Conservation (phyloP, 2,329 filamentous ascomycete species). For the Aspergillus vadensis region DNA sequence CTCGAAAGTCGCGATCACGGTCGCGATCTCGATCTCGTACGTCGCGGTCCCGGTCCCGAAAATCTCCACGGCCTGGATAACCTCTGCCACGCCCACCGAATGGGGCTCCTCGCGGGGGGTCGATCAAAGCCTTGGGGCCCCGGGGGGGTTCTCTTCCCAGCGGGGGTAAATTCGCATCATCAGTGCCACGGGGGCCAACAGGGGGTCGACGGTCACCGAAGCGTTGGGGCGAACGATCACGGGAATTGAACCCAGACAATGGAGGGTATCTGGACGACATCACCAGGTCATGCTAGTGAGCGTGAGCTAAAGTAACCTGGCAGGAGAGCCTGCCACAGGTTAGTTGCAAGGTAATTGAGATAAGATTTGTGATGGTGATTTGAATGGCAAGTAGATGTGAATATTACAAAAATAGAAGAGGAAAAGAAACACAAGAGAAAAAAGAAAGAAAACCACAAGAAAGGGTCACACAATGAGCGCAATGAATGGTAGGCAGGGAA, state of each 20-base stretch:
- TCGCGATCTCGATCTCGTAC: slow-evolving; percentile 56
- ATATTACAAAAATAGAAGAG: slow-evolving; percentile 43
- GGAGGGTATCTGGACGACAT: slow-evolving; percentile 63
- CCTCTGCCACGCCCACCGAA: slow-evolving; percentile 49
- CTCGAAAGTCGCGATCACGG: slow-evolving; percentile 44
- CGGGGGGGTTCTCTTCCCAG: slow-evolving; percentile 72
- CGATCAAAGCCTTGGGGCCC: slow-evolving; percentile 76
- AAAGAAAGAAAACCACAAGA: background rate
- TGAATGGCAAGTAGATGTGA: background rate
- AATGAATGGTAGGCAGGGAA: background rate
- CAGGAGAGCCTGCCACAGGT: slow-evolving; percentile 23
- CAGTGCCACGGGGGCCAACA: slow-evolving; percentile 52
- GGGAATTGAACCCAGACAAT: slow-evolving; percentile 63
- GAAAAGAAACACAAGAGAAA: slow-evolving; percentile 1
- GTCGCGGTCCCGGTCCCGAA: slow-evolving; percentile 61
- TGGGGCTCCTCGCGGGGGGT: slow-evolving; percentile 60
- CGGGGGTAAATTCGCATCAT: slow-evolving; percentile 60
- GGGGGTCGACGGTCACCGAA: slow-evolving; percentile 71
- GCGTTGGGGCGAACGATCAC: slow-evolving; percentile 70
- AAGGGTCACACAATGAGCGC: too few species aligned
- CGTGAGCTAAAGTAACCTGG: slow-evolving; percentile 22
- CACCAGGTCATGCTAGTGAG: slow-evolving; percentile 42
- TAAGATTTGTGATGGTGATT: too few species aligned
- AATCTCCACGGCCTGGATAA: slow-evolving; percentile 36
- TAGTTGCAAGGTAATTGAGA: slow-evolving; percentile 45